Conservation (phyloP, 1,284 basidiomycete genomes). For the Gomphus sp. region DNA sequence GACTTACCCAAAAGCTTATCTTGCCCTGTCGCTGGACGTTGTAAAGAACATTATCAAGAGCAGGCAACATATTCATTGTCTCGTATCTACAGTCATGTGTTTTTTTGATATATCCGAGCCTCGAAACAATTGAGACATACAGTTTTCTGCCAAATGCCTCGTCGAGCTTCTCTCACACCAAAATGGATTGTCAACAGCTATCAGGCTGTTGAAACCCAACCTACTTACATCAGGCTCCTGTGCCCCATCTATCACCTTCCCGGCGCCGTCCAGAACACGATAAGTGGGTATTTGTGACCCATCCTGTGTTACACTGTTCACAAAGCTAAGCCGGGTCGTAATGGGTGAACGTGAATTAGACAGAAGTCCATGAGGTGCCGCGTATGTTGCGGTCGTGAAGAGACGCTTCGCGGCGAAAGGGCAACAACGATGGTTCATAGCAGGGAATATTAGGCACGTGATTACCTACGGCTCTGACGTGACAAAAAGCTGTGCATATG, state of each 20-base stretch:
- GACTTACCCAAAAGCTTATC: constrained; percentile 84
- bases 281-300: constrained; percentile 69
- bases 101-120: background rate
- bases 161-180: constrained; percentile 43
- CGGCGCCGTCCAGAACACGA: constrained; percentile 72
- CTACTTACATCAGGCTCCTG: constrained; percentile 55
- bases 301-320: constrained; percentile 61
- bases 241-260: constrained; percentile 63
- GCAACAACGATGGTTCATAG: background rate
- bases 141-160: constrained; percentile 63
- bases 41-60: constrained; percentile 82
- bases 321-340: constrained; percentile 59
- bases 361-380: constrained; percentile 31
- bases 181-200: background rate
- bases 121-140: constrained; percentile 28
- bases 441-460: background rate
- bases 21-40: constrained; percentile 92
- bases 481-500: too few species aligned
- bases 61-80: constrained; percentile 77
- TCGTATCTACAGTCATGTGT: constrained; percentile 49
- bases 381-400: background rate
- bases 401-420: background rate
- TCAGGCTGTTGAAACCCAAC: constrained; percentile 12
- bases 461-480: background rate
- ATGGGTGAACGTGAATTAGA: constrained; percentile 60